These are phyloP conservation scores for Ophiorrhiza pumila DNA, from an alignment of 257 asterid genomes.

Conservation along the genomic window DNA sequence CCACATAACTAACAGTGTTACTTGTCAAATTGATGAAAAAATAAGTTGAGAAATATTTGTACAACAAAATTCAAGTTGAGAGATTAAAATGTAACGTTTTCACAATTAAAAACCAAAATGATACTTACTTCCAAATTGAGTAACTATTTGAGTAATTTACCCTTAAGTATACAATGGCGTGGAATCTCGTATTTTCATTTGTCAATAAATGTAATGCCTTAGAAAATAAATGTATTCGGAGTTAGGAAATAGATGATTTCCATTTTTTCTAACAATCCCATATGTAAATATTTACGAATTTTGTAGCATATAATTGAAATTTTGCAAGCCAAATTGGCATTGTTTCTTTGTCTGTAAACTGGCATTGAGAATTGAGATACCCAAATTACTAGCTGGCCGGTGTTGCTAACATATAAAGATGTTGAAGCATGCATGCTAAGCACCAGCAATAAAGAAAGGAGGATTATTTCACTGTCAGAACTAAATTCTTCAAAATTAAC, in stretches of 20 bases:
- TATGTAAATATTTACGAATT: background rate
- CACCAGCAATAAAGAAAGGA: background rate
- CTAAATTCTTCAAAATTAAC: background rate
- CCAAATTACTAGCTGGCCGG: conserved; percentile 5
- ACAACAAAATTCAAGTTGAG: too few relatives aligned
- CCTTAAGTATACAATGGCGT: too few relatives aligned
- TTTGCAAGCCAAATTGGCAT: background rate
- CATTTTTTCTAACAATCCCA: background rate
- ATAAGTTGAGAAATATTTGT: too few relatives aligned
- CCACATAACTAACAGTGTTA: too few relatives aligned
- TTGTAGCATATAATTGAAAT: background rate
- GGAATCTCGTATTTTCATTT: too few relatives aligned
- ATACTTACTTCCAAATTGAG: too few relatives aligned
- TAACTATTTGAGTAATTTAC: too few relatives aligned
- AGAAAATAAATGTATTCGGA: background rate
- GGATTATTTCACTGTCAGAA: too few relatives aligned
- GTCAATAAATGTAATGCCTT: background rate
- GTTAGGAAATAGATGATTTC: background rate
- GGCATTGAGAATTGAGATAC: background rate
- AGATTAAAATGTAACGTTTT: too few relatives aligned
- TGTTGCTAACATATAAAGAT: background rate
- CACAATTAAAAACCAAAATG: too few relatives aligned
- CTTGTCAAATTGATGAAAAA: too few relatives aligned
- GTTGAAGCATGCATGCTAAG: background rate
- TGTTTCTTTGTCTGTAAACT: background rate